Percentiles rank a stretch among this genome's conserved stretches.
Evolutionary conservation across 2,329 filamentous ascomycete species (phyloP).

Genomic region (Aspergillus costaricaensis): DNA sequence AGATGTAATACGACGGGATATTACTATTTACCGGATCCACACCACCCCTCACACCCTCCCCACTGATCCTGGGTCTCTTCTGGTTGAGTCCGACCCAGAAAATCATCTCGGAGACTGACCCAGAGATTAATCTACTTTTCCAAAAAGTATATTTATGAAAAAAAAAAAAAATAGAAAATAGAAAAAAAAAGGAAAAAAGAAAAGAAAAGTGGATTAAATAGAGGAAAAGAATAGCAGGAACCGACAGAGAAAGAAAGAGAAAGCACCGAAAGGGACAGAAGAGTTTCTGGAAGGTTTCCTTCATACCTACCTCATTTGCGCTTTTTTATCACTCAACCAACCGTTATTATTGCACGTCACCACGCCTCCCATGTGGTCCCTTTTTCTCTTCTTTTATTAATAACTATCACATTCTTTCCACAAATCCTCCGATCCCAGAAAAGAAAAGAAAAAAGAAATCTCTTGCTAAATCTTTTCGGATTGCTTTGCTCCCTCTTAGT

Average conservation of each 20-base stretch:
- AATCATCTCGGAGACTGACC: constrained; percentile 20
- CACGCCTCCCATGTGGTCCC: constrained; percentile 22
- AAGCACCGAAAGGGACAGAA: constrained; percentile 1
- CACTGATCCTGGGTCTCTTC: constrained; percentile 21
- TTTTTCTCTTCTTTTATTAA: constrained; percentile 21
- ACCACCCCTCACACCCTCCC: constrained; percentile 17
- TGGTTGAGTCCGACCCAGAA: constrained; percentile 22
- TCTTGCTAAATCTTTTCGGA: constrained; percentile 4
- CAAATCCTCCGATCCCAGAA: constrained; percentile 15
- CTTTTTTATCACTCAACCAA: constrained; percentile 8
- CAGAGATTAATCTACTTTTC: constrained; percentile 1
- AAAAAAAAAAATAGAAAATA: constrained; percentile 1
- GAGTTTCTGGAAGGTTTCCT: constrained; percentile 15
- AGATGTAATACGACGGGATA: background rate
- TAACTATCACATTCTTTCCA: constrained; percentile 20
- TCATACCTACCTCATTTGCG: constrained; percentile 6
- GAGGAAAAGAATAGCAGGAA: background rate
- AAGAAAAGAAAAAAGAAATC: background rate
- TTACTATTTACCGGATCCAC: constrained; percentile 12
- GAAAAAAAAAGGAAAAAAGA: background rate
- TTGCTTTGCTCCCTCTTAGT: background rate
- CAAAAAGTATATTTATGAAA: constrained; percentile 3
- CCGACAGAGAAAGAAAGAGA: constrained; percentile 3
- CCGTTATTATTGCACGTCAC: constrained; percentile 21
- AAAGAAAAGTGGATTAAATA: background rate